Conservation (phyloP, 2,329 filamentous ascomycete genomes). For the Fusarium brachygibbosum region DNA sequence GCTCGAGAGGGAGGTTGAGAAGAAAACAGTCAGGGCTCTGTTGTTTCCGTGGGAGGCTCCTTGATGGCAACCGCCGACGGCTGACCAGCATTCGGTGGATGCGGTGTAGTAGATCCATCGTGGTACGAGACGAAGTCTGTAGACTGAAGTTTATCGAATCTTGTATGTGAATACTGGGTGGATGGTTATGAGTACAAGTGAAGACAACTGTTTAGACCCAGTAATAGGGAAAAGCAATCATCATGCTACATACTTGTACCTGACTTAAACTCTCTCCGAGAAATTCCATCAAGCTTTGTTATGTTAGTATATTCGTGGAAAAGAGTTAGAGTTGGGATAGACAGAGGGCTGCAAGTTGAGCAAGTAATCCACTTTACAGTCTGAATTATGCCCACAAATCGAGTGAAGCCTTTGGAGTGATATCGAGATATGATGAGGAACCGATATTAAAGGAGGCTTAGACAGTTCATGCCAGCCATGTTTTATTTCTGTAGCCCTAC, state of each 20-base stretch:
- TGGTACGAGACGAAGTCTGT: background rate
- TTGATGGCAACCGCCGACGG: no score
- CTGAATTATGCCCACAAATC: background rate
- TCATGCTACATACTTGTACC: background rate
- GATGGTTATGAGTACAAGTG: no score
- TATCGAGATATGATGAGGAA: background rate
- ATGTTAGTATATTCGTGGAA: background rate
- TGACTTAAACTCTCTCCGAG: background rate
- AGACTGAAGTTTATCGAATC: no score
- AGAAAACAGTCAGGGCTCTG: background rate
- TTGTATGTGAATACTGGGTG: background rate
- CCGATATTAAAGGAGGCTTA: background rate
- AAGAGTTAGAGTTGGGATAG: background rate
- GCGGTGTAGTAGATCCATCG: background rate
- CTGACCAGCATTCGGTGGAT: no score
- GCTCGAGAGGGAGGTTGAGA: conserved; percentile 7
- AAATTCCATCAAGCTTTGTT: background rate
- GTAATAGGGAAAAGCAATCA: background rate
- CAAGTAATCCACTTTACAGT: background rate
- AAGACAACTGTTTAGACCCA: background rate
- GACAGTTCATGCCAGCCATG: conserved; percentile 27
- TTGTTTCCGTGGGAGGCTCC: background rate
- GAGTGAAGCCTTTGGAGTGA: background rate
- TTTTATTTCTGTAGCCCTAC: conserved; percentile 24
- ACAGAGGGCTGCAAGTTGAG: background rate